Conservation (phyloP, 495 filamentous ascomycete genomes). For the Podospora sp. region DNA sequence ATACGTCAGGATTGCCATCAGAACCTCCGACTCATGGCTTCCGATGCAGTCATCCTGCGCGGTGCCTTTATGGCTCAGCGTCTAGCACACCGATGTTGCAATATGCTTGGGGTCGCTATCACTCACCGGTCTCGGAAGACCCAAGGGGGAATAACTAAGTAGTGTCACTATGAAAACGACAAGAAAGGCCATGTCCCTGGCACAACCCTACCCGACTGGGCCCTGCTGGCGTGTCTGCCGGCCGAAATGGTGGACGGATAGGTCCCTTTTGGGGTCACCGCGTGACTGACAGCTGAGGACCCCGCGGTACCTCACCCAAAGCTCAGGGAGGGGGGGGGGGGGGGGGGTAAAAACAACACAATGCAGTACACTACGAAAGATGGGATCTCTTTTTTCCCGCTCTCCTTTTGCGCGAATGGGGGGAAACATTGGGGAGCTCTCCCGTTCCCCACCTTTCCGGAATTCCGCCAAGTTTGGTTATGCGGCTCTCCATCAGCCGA, state of each 20-base stretch:
- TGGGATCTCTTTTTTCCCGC: not conserved
- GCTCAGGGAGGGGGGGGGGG: not conserved
- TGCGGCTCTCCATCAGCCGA: conserved; percentile 15
- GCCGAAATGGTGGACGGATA: not conserved
- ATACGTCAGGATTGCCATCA: not conserved
- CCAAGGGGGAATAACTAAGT: not conserved
- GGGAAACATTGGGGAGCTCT: not conserved
- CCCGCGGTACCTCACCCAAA: not conserved
- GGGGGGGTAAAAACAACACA: too few relatives aligned
- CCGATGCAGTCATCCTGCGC: conserved; percentile 5
- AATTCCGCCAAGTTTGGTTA: not conserved
- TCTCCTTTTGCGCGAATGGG: not conserved
- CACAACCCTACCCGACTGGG: not conserved
- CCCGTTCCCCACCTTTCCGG: not conserved
- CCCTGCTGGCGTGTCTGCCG: not conserved
- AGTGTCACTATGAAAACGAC: not conserved
- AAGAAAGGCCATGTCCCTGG: not conserved
- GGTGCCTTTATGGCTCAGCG: not conserved
- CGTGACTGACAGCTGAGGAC: not conserved
- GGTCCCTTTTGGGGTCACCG: not conserved
- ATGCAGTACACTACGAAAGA: too few relatives aligned
- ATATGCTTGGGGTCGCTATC: conserved; percentile 8
- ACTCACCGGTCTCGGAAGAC: conserved; percentile 15
- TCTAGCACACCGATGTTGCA: conserved; percentile 13
- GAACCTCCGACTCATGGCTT: not conserved